A percentile compares a stretch with the other conserved stretches of the same genome.
Evolutionary conservation across 805 yeast genomes (phyloP).

Genomic region (Teunomyces aglyptinius): DNA sequence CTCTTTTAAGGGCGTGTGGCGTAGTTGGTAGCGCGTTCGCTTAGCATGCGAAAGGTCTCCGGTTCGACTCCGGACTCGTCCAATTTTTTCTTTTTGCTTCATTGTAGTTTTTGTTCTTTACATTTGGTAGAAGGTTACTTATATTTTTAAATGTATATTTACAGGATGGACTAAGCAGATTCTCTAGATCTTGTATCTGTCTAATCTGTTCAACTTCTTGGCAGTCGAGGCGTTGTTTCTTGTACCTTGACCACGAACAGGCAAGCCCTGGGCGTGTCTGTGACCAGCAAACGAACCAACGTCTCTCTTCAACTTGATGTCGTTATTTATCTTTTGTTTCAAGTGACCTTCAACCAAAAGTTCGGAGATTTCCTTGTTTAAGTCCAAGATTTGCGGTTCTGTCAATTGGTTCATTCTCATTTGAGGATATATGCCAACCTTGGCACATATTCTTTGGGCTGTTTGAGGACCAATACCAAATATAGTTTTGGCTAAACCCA

Average conservation of each 20-base stretch:
- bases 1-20: conserved; percentile 62
- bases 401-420: conserved; percentile 93
- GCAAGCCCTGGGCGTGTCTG: conserved; percentile 78
- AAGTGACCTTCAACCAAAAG: conserved; percentile 81
- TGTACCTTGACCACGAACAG: conserved; percentile 80
- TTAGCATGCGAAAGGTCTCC: conserved; percentile 68
- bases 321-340: conserved; percentile 68
- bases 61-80: conserved; percentile 79
- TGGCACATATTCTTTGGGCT: conserved; percentile 78
- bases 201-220: conserved; percentile 73
- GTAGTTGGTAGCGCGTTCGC: conserved; percentile 83
- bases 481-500: conserved; percentile 75
- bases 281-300: conserved; percentile 87
- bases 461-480: conserved; percentile 82
- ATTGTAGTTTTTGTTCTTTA: background rate
- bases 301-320: conserved; percentile 72
- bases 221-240: conserved; percentile 91
- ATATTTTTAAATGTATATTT: background rate
- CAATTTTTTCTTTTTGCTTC: conserved; percentile 33
- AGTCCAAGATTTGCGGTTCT: conserved; percentile 81
- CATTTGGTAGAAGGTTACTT: background rate
- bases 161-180: background rate
- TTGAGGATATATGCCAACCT: conserved; percentile 84
- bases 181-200: conserved; percentile 42
- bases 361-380: conserved; percentile 83